phyloP scores from a whole-genome alignment of 108 stramenopile species.

The Conticribra guillardii region DNA sequence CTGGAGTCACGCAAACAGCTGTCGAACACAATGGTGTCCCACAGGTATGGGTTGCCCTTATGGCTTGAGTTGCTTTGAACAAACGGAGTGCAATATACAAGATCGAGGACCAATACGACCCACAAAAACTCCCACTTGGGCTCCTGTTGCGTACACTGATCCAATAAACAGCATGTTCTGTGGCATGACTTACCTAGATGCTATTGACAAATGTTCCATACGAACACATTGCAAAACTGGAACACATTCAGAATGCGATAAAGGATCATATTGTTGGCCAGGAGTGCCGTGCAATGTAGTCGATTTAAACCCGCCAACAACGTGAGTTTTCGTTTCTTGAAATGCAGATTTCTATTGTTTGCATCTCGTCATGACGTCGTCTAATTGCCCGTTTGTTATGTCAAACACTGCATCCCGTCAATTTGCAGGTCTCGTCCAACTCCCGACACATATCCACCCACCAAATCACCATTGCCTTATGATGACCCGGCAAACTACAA shows the following conservation, averaged over 20 bases:
- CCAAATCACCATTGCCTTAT: constrained; percentile 7
- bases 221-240: constrained; percentile 21
- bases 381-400: too few relatives aligned
- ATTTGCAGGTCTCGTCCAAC: constrained; percentile 17
- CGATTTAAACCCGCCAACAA: constrained; percentile 12
- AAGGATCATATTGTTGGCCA: constrained; percentile 16
- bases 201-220: constrained; percentile 8
- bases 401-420: too few relatives aligned
- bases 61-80: constrained; percentile 25
- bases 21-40: constrained; percentile 28
- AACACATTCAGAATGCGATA: constrained; percentile 9
- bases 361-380: too few relatives aligned
- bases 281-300: constrained; percentile 19
- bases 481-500: constrained; percentile 15
- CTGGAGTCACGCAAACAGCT: constrained; percentile 28
- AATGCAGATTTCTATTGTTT: too few relatives aligned
- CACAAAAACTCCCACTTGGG: constrained; percentile 20
- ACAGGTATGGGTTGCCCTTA: constrained; percentile 12
- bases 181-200: constrained; percentile 22
- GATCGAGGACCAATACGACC: constrained; percentile 16
- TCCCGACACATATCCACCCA: constrained; percentile 3
- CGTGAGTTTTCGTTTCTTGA: too few relatives aligned
- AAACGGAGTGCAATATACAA: constrained; percentile 27
- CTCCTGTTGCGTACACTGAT: constrained; percentile 25
- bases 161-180: constrained; percentile 15